Conservation (phyloP, 1,284 basidiomycete species). For the Cryptococcus sp. region DNA sequence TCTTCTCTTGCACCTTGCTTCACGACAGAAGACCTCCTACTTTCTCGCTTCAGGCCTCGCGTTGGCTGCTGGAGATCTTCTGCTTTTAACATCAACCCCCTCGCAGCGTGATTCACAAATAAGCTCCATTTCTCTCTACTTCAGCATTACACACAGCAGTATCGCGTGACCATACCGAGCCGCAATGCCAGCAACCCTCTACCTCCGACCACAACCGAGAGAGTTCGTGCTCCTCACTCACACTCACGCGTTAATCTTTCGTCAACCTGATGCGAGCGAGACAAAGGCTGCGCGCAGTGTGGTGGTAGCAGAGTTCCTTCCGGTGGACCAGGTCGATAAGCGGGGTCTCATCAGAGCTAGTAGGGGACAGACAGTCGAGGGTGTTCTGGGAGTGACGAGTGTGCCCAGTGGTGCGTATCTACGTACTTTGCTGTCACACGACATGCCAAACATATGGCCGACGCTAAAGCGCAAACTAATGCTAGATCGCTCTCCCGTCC, state of each 20-base stretch:
- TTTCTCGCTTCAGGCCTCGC: too few relatives aligned
- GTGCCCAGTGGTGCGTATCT: slow-evolving; percentile 51
- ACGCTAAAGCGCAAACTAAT: background rate
- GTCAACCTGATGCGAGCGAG: slow-evolving; percentile 43
- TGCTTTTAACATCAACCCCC: too few relatives aligned
- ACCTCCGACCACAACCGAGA: slow-evolving; percentile 48
- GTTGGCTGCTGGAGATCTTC: too few relatives aligned
- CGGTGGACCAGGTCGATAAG: slow-evolving; percentile 69
- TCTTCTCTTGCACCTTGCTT: too few relatives aligned
- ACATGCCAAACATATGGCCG: background rate
- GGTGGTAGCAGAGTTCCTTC: slow-evolving; percentile 76
- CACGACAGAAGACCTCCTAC: too few relatives aligned
- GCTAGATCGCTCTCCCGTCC: slow-evolving; percentile 43
- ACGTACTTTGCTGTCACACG: background rate
- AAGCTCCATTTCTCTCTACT: background rate
- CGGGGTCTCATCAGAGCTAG: slow-evolving; percentile 61
- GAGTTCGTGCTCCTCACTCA: slow-evolving; percentile 48
- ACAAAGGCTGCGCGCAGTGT: slow-evolving; percentile 40
- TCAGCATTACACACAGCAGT: background rate
- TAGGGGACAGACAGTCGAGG: slow-evolving; percentile 69
- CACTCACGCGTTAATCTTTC: slow-evolving; percentile 50
- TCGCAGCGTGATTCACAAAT: too few relatives aligned
- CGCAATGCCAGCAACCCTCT: slow-evolving; percentile 47
- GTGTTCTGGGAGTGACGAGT: slow-evolving; percentile 68
- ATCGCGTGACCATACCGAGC: background rate